Conservation (phyloP, 1,139 yeast genomes). For the Blastobotrys buckinghamii region DNA sequence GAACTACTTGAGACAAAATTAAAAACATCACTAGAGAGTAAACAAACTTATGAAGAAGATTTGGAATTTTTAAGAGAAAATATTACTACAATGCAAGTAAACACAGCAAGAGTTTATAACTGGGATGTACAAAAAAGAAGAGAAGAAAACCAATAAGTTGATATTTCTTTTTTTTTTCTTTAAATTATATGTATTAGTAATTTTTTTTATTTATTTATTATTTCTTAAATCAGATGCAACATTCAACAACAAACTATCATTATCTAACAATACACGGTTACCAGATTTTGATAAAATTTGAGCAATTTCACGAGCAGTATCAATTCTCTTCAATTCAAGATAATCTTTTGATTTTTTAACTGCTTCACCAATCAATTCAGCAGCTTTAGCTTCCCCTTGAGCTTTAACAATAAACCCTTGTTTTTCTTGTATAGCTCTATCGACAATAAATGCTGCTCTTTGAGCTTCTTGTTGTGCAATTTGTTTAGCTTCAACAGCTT, state of each 20-base stretch:
- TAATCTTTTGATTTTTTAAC: constrained; percentile 93
- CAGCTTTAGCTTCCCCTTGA: constrained; percentile 97
- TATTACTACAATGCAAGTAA: constrained; percentile 96
- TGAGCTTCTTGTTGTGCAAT: constrained; percentile 99
- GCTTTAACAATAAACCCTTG: constrained; percentile 96
- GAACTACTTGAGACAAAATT: constrained; percentile 61
- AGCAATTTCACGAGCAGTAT: constrained; percentile 96
- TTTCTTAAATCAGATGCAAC: constrained; percentile 42
- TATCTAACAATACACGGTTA: constrained; percentile 84
- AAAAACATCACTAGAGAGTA: constrained; percentile 53
- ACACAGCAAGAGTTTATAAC: constrained; percentile 89
- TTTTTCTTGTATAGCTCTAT: constrained; percentile 95
- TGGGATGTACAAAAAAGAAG: constrained; percentile 91
- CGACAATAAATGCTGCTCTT: constrained; percentile 94
- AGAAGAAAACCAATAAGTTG: constrained; percentile 26
- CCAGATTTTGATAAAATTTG: constrained; percentile 78
- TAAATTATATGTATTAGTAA: background rate
- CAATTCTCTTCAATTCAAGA: constrained; percentile 93
- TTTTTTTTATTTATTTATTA: background rate
- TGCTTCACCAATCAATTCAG: constrained; percentile 98
- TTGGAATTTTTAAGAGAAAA: constrained; percentile 84
- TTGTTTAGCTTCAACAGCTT: constrained; percentile 97
- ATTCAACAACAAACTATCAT: constrained; percentile 84
- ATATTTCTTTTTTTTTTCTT: background rate
- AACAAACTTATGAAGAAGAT: constrained; percentile 67